Conservation (phyloP, 2,329 filamentous ascomycete species). For the Claviceps arundinis region DNA sequence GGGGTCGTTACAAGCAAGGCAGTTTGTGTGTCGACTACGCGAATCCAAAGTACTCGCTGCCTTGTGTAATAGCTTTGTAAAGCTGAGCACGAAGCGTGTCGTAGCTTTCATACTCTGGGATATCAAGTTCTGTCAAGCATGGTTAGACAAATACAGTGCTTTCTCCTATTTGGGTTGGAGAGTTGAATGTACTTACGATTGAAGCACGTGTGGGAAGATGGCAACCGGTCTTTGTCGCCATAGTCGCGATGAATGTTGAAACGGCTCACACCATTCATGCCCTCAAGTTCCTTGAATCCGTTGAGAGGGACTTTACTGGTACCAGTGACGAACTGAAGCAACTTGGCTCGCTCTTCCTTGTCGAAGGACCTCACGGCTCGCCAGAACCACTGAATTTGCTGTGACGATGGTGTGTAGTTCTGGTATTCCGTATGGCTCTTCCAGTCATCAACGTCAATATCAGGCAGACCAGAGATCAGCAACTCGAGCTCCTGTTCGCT, state of each 20-base stretch:
- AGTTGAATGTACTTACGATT: slow-evolving; percentile 61
- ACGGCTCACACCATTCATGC: slow-evolving; percentile 94
- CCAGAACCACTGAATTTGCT: slow-evolving; percentile 99
- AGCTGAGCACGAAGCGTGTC: slow-evolving; percentile 77
- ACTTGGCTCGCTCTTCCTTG: slow-evolving; percentile 94
- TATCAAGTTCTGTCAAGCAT: slow-evolving; percentile 66
- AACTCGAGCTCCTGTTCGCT: slow-evolving; percentile 96
- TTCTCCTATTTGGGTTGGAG: slow-evolving; percentile 19
- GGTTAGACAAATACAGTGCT: slow-evolving; percentile 1
- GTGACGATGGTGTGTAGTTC: slow-evolving; percentile 87
- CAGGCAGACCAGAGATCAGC: slow-evolving; percentile 88
- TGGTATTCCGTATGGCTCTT: slow-evolving; percentile 98
- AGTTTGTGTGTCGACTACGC: slow-evolving; percentile 41
- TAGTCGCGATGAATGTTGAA: slow-evolving; percentile 99
- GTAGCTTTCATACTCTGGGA: slow-evolving; percentile 96
- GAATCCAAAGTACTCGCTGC: slow-evolving; percentile 95
- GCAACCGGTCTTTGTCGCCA: slow-evolving; percentile 87
- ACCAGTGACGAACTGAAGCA: slow-evolving; percentile 95
- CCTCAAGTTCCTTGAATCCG: slow-evolving; percentile 96
- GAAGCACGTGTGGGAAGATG: slow-evolving; percentile 96
- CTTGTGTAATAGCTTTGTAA: slow-evolving; percentile 92
- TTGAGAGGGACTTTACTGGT: slow-evolving; percentile 97
- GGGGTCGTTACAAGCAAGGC: neutral
- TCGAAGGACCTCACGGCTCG: slow-evolving; percentile 92
- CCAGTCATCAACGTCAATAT: slow-evolving; percentile 98